phyloP scores from a whole-genome alignment of 169 alveolate genomes.

The Eimeria brunetti region DNA sequence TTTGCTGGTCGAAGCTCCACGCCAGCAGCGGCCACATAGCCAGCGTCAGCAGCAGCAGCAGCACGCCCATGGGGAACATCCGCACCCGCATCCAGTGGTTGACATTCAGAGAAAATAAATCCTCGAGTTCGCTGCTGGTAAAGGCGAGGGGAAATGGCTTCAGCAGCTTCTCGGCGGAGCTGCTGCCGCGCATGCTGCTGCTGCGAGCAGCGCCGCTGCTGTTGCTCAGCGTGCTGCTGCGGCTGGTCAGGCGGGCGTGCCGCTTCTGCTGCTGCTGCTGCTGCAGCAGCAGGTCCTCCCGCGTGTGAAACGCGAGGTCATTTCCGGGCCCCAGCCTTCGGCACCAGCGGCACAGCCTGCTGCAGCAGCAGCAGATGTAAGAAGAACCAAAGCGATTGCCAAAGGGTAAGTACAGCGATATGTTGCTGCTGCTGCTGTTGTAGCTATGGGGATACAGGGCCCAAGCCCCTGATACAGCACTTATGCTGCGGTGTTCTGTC shows the following conservation, averaged over 20 bases:
- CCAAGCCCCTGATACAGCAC: neutral
- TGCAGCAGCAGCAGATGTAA: conserved; percentile 6
- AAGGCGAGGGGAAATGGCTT: conserved; percentile 45
- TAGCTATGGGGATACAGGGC: neutral
- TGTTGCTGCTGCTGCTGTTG: conserved; percentile 27
- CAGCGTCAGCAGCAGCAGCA: conserved; percentile 42
- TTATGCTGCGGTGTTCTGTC: conserved; percentile 3
- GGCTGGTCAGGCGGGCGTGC: neutral
- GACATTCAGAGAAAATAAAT: conserved; percentile 47
- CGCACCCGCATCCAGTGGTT: conserved; percentile 73
- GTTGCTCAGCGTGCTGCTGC: conserved; percentile 12
- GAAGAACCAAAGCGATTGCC: neutral
- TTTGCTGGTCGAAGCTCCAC: conserved; percentile 52
- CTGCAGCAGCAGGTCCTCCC: conserved; percentile 12
- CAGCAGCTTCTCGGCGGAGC: conserved; percentile 6
- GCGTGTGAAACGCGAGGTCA: neutral
- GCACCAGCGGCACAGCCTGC: neutral
- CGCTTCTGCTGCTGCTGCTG: conserved; percentile 22
- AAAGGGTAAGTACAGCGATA: neutral
- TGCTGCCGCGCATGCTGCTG: conserved; percentile 19
- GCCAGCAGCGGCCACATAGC: conserved; percentile 73
- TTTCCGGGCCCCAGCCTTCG: neutral
- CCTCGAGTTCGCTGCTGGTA: conserved; percentile 30
- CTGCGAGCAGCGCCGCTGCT: neutral
- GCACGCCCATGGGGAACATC: conserved; percentile 46